Evolutionary conservation across 768 basidiomycete genomes (phyloP).

Genomic region (Macrocybe gigantea): DNA sequence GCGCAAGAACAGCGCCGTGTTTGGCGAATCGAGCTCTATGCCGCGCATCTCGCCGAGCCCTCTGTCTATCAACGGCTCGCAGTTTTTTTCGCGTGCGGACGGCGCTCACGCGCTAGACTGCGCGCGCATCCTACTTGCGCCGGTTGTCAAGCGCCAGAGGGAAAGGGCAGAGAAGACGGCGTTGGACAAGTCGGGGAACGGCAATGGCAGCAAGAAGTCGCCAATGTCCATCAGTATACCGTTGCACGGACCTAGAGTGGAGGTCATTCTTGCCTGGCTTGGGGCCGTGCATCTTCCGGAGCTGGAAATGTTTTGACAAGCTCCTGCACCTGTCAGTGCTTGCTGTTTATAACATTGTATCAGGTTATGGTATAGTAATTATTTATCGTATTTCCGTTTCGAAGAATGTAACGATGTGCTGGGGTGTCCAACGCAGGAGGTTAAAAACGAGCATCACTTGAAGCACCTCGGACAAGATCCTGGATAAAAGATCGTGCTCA

Average conservation of each 20-base stretch:
- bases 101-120: constrained; percentile 57
- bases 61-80: constrained; percentile 9
- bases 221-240: constrained; percentile 71
- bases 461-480: too few relatives aligned
- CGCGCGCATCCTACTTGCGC: constrained; percentile 66
- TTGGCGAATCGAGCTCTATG: constrained; percentile 14
- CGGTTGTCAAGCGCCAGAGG: constrained; percentile 58
- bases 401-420: too few relatives aligned
- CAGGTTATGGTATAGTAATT: too few relatives aligned
- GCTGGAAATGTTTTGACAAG: constrained; percentile 34
- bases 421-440: too few relatives aligned
- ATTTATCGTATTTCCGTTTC: too few relatives aligned
- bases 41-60: constrained; percentile 11
- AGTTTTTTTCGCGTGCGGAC: constrained; percentile 23
- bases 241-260: constrained; percentile 80
- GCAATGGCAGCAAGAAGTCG: constrained; percentile 45
- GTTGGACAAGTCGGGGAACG: constrained; percentile 34
- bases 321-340: too few relatives aligned
- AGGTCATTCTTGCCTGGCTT: constrained; percentile 81
- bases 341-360: too few relatives aligned
- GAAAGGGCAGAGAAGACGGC: constrained; percentile 49
- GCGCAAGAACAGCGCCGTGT: constrained; percentile 19
- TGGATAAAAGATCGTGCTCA: too few relatives aligned
- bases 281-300: constrained; percentile 76
- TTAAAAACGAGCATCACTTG: too few relatives aligned